Evolutionary conservation across 306 rosid species (phyloP).

Genomic region (Leucaena leucocephala): DNA sequence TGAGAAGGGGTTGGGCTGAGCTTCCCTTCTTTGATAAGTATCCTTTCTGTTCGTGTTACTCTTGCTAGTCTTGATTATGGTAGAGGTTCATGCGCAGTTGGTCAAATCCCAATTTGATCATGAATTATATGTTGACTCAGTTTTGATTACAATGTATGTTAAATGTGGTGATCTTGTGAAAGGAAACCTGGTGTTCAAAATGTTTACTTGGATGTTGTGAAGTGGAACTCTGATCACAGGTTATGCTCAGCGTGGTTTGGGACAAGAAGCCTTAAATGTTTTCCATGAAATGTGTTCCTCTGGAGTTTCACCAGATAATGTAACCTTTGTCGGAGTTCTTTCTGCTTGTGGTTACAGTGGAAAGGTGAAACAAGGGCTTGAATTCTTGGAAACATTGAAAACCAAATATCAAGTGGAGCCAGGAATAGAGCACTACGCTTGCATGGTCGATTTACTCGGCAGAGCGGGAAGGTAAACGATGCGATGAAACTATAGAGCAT

Average conservation of each 20-base stretch:
- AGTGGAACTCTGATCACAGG: slow-evolving; percentile 76
- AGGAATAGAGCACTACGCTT: slow-evolving; percentile 59
- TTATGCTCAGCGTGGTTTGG: slow-evolving; percentile 70
- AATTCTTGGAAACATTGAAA: slow-evolving; percentile 53
- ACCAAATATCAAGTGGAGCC: slow-evolving; percentile 55
- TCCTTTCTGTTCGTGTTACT: slow-evolving; percentile 55
- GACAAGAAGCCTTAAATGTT: slow-evolving; percentile 53
- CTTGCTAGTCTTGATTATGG: slow-evolving; percentile 61
- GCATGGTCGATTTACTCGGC: slow-evolving; percentile 71
- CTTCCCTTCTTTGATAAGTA: slow-evolving; percentile 55
- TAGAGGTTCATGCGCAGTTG: slow-evolving; percentile 55
- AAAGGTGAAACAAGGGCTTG: slow-evolving; percentile 52
- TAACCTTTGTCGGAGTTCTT: slow-evolving; percentile 69
- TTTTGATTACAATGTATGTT: slow-evolving; percentile 61
- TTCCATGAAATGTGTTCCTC: slow-evolving; percentile 56
- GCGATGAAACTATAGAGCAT: slow-evolving; percentile 61
- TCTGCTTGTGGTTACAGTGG: slow-evolving; percentile 69
- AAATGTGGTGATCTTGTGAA: slow-evolving; percentile 63
- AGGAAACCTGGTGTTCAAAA: slow-evolving; percentile 50
- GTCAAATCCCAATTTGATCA: slow-evolving; percentile 51
- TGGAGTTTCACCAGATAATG: slow-evolving; percentile 51
- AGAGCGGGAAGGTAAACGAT: slow-evolving; percentile 57
- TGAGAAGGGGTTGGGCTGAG: slow-evolving; percentile 50
- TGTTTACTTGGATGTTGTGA: slow-evolving; percentile 55
- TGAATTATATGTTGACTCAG: slow-evolving; percentile 56